Evolutionary conservation across 176 grass and related monocot species (phyloP).

Genomic region (Thalia dealbata): DNA sequence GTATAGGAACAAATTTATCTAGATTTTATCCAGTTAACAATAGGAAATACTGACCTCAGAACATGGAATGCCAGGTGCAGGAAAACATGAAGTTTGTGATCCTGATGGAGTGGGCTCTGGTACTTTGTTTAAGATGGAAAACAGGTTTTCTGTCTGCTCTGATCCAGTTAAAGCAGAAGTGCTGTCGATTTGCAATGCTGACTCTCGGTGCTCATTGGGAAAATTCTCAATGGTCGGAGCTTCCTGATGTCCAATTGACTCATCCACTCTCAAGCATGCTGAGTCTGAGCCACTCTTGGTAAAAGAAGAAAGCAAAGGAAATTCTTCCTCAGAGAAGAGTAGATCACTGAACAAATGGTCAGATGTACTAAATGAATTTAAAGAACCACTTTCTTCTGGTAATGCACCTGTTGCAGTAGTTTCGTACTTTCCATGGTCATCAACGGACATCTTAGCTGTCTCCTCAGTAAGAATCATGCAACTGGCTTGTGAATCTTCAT

Average conservation of each 20-base stretch:
- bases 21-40: no score
- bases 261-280: constrained; percentile 18
- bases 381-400: constrained; percentile 24
- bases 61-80: background rate
- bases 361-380: constrained; percentile 3
- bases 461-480: constrained; percentile 8
- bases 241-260: constrained; percentile 9
- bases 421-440: constrained; percentile 14
- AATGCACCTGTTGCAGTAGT: constrained; percentile 11
- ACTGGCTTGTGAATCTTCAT: background rate
- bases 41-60: constrained; percentile 17
- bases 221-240: background rate
- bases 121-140: background rate
- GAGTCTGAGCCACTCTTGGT: constrained; percentile 10
- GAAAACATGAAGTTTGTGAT: background rate
- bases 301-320: constrained; percentile 7
- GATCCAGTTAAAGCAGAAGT: constrained; percentile 1
- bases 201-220: constrained; percentile 23
- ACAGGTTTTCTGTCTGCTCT: background rate
- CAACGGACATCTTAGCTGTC: constrained; percentile 23
- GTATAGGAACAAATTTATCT: no score
- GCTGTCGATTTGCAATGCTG: background rate
- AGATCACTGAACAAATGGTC: constrained; percentile 15
- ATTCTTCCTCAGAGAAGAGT: background rate
- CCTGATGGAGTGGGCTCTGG: background rate